Evolutionary conservation across 768 basidiomycete genomes (phyloP).

Genomic region (Collybiopsis luxurians): DNA sequence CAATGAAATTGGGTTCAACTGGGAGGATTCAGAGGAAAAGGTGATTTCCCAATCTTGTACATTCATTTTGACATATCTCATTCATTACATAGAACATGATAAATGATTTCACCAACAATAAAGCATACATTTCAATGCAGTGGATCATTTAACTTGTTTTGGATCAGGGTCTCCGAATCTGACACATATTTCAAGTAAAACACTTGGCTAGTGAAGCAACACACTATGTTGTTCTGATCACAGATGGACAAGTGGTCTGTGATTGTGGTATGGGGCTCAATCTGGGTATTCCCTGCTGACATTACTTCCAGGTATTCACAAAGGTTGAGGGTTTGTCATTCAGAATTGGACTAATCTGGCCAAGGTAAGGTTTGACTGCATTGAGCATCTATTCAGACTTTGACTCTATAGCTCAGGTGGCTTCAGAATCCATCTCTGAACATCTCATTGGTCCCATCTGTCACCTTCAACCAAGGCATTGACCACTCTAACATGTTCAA

Average conservation of each 20-base stretch:
- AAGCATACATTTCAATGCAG: conserved; percentile 21
- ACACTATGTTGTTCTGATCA: conserved; percentile 25
- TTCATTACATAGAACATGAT: conserved; percentile 16
- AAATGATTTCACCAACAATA: conserved; percentile 27
- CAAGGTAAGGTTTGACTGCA: conserved; percentile 21
- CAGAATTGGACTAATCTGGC: conserved; percentile 22
- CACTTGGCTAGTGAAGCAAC: conserved; percentile 15
- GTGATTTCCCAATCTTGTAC: not conserved
- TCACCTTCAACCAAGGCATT: conserved; percentile 5
- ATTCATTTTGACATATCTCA: conserved; percentile 4
- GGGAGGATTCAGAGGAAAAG: conserved; percentile 12
- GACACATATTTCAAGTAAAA: conserved; percentile 22
- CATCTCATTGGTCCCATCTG: not conserved
- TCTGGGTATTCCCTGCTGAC: conserved; percentile 29
- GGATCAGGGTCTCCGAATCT: conserved; percentile 16
- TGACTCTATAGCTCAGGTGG: conserved; percentile 14
- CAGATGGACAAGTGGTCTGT: conserved; percentile 25
- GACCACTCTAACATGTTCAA: not conserved
- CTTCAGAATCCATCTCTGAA: conserved; percentile 16
- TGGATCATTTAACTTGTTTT: conserved; percentile 25
- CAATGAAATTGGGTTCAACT: conserved; percentile 16
- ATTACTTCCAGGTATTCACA: conserved; percentile 26
- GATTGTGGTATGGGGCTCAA: conserved; percentile 33
- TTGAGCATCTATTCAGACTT: not conserved
- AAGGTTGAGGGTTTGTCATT: conserved; percentile 21